Base-by-base conservation (phyloP, 2,329 filamentous ascomycete genomes). In the Fusarium sp. region DNA sequence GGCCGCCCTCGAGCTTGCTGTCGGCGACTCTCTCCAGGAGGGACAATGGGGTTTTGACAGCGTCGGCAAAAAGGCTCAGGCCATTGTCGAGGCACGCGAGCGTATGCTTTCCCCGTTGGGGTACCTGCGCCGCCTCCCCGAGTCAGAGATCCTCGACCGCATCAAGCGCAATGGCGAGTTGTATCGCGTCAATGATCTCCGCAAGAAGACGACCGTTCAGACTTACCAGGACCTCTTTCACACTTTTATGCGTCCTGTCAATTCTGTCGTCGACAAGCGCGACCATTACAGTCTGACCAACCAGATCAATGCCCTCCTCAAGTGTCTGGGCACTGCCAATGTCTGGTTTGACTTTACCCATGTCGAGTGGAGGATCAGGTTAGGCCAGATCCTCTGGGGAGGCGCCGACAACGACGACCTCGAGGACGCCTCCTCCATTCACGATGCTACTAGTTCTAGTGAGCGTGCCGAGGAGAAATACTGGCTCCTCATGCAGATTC, bases 341-440 rank as follows among this genome's bases (percentile, higher is more conserved):
- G 86, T 91, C 49, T 93, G 91, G 91, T 85, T 91, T 56, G 90
- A 93, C 77, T 91, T 93, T 69, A 90, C 89, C 18, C 84, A 89
- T 31, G 88, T 93, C 6, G 90, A 93, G 75, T 93, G 90, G 90
- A 85, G 91, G 36, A 90, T 93, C 62, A 84, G 90, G 11, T 81
- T 93, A 1, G 91, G 91, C 6, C 90, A 92, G 77, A 84, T 93
- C 42, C 79, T 93, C 2, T 93, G 90, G 90, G 89, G 85, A 14
- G 80, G 82, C 14, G 79, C 81, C 6, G 75, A 83, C 25, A 84
- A 85, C 42, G 85, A 87, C 68, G 81, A 84, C 50, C 70, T 84
- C n/a, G 83, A 83, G 44, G 86, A 87, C 62, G 83, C 83, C 20
- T 81, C 83, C n/a, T 81, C 82, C 10, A 82, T 85, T 50, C 81